Evolutionary conservation across 2,329 filamentous ascomycete species (phyloP), one percentile per base, ranked within the genome.

Genomic region (Aspergillus sclerotialis): DNA sequence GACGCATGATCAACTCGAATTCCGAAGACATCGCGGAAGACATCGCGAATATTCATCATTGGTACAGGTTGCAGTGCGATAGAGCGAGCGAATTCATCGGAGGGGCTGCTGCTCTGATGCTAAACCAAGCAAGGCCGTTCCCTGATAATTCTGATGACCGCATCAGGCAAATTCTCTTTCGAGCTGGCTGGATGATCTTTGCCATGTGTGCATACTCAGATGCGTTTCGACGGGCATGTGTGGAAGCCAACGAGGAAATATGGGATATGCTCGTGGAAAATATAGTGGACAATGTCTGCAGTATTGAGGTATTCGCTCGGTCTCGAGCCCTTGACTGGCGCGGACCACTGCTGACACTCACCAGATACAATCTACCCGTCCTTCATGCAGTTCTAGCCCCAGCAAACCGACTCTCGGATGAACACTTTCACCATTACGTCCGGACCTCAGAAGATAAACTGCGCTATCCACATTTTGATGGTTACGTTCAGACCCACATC

Each of bases 161-260:
- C 31, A 35, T 36, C 32, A 8, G 24, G 15, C 14, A 38, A 7
- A 23, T 28, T 25, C 11, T 48, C 11, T 14, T 35, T 3, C 19
- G 27, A 5, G 28, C 46, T 11, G 49, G 47, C 6, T 58, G 53
- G 53, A 44, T 41, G 27, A 38, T 54, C 9, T 40, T 53, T 16
- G 36, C 48, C 10, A 55, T 58, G 24, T 55, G 47, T 19, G 36
- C 48, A 3, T 39, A 49, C n/a, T 36, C 53, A 3, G 45, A 52
- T 33, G 39, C 45, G 5, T 58, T 57, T 35, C 44, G 45, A 16
- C 31, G 38, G 4, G 31, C 40, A 1, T 40, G 32, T 25, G 11
- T 28, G 12, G 19, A 42, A 18, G 18, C 28, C 12, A 16, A 34
- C 7, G 10, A n/a, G n/a, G 15, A 10, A 15, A 14, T 45, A 2